Conservation (phyloP, 2,329 filamentous ascomycete genomes). For the Penicillium crustosum region DNA sequence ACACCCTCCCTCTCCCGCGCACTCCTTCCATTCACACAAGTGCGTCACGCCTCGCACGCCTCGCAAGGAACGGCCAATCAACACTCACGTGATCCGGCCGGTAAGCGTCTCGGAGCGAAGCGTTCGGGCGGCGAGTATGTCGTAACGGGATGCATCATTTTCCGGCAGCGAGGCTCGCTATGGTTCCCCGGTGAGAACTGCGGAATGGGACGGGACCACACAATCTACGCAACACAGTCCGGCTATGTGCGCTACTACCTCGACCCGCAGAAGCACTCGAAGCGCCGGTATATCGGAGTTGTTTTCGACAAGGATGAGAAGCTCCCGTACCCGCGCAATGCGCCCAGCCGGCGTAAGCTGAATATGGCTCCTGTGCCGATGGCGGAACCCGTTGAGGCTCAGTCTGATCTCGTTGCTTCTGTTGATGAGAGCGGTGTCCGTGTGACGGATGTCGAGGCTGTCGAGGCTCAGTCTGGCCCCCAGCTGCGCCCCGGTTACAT, state of each 20-base stretch:
- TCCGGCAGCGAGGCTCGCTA: conserved; percentile 88
- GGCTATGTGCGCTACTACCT: conserved; percentile 98
- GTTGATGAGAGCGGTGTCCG: conserved; percentile 26
- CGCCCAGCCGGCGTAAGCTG: conserved; percentile 70
- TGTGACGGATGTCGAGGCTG: conserved; percentile 26
- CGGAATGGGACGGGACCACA: conserved; percentile 93
- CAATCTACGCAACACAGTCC: conserved; percentile 78
- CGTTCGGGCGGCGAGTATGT: conserved; percentile 91
- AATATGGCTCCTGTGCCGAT: conserved; percentile 63
- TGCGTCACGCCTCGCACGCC: conserved; percentile 64
- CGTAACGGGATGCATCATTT: conserved; percentile 95
- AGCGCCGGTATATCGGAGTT: conserved; percentile 91
- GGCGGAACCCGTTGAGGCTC: conserved; percentile 16
- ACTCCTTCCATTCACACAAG: conserved; percentile 45
- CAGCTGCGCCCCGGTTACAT: conserved; percentile 59
- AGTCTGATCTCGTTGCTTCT: conserved; percentile 29
- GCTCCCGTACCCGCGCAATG: conserved; percentile 74
- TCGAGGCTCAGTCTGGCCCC: conserved; percentile 29
- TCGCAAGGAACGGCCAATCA: conserved; percentile 66
- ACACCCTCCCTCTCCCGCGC: conserved; percentile 31
- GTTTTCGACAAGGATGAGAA: conserved; percentile 78
- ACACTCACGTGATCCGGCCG: conserved; percentile 66
- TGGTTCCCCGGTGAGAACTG: conserved; percentile 97
- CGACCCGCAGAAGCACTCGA: conserved; percentile 77
- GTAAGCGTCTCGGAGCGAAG: conserved; percentile 92